phyloP scores from a whole-genome alignment of 2,329 filamentous ascomycete genomes.

The Orbilia blumenaviensis region DNA sequence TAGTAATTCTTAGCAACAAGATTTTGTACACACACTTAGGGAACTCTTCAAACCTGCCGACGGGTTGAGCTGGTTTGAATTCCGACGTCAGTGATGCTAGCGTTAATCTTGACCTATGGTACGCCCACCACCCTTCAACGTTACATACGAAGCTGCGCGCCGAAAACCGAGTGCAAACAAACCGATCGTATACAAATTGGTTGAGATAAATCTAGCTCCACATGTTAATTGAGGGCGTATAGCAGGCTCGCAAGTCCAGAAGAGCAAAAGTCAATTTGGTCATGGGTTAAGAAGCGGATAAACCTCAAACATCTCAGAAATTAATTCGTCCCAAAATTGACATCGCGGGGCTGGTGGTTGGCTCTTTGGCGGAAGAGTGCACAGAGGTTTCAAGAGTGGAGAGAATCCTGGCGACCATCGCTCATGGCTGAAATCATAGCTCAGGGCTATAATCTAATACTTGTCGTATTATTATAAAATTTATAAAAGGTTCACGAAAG shows the following conservation, averaged over 20 bases:
- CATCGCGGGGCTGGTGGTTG: neutral
- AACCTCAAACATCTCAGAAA: constrained; percentile 38
- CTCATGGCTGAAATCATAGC: neutral
- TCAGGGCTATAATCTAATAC: neutral
- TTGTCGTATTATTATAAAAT: neutral
- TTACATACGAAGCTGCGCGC: neutral
- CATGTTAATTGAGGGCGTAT: neutral
- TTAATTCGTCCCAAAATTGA: constrained; percentile 4
- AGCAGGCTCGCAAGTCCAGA: neutral
- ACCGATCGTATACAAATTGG: neutral
- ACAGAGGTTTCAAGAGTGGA: constrained; percentile 10
- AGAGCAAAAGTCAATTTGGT: neutral
- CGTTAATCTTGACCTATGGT: too few relatives aligned
- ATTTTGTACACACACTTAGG: neutral
- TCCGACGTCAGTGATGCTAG: constrained; percentile 13
- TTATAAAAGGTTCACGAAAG: neutral
- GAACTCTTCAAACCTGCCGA: constrained; percentile 1
- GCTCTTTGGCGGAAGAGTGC: neutral
- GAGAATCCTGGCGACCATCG: neutral
- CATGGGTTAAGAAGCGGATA: constrained; percentile 21
- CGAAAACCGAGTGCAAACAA: neutral
- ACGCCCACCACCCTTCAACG: neutral
- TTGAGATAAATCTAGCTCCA: neutral
- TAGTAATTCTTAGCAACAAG: neutral
- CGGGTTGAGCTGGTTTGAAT: constrained; percentile 21